A percentile compares a stretch with the other conserved stretches of the same genome.
These are phyloP conservation scores for Scleroderma citrinum DNA, from an alignment of 768 basidiomycete genomes.

Conservation along the genomic window DNA sequence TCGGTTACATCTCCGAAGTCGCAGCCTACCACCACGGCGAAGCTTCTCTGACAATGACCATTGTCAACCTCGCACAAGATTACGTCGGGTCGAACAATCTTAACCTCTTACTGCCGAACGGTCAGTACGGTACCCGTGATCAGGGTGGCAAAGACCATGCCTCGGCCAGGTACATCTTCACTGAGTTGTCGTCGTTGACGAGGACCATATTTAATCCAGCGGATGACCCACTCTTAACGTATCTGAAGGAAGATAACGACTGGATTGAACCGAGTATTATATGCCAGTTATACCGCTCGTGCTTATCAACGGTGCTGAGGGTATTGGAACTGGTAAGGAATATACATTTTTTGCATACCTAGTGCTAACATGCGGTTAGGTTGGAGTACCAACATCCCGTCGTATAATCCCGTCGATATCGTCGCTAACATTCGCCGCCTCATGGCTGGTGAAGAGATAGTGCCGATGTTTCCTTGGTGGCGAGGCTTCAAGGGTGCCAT, in stretches of 20 bases:
- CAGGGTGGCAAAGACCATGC: constrained; percentile 95
- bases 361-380: constrained; percentile 38
- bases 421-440: constrained; percentile 80
- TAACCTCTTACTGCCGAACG: constrained; percentile 80
- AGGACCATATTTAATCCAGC: constrained; percentile 72
- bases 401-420: constrained; percentile 89
- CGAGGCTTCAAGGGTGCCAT: constrained; percentile 90
- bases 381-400: constrained; percentile 92
- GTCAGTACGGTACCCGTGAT: constrained; percentile 94
- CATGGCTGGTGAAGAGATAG: constrained; percentile 79
- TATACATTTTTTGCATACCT: background rate
- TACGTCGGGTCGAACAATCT: constrained; percentile 96
- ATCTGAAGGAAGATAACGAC: constrained; percentile 80
- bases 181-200: constrained; percentile 67
- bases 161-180: constrained; percentile 94
- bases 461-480: constrained; percentile 95
- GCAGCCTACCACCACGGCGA: constrained; percentile 98
- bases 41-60: constrained; percentile 77
- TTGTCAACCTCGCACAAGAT: constrained; percentile 89
- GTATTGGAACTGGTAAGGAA: constrained; percentile 86
- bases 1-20: constrained; percentile 91
- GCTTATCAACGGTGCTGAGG: constrained; percentile 90
- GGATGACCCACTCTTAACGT: constrained; percentile 82
- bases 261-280: constrained; percentile 94
- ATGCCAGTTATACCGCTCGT: constrained; percentile 86